Evolutionary conservation across 148 eudicot species (phyloP), one percentile per base, ranked within the genome.

Genomic region (Beta vulgaris): DNA sequence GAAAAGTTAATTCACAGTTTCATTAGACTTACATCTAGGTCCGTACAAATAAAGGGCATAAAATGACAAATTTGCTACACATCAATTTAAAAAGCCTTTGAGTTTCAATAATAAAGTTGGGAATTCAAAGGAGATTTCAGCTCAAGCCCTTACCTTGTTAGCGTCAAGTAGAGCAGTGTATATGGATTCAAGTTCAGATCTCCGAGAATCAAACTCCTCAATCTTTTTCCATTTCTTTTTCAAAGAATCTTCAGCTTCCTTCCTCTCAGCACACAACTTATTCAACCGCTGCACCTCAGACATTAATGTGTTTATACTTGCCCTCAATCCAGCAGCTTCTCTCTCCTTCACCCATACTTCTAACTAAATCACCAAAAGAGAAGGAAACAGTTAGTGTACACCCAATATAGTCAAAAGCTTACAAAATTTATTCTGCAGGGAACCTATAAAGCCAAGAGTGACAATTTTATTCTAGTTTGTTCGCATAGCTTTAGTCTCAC

Each of bases 281-380:
- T 88, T 89, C 73, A 95, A 76, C 40, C 97, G 88, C 76, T 90
- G 91, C 55, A 95, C 91, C 89, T 95, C 97, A 78, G 92, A 95
- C 69, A 83, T 81, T 74, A 95, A 85, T 51, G 94, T 95, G 76
- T 69, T 95, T 82, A 92, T 82, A 80, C 97, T 89, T 77, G 99
- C 96, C 78, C 89, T 90, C 79, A 92, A 77, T 72, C 99, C 99
- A 86, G 97, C 88, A 78, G 88, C 96, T 81, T 92, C 99, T 73
- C 99, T 95, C 74, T 95, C 99, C 85, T 92, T 95, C 53, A 88
- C 84, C 99, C 97, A 92, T 68, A 95, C 96, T 72, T 95, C 99
- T 81, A 95, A 75, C 99, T 95, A 81, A 78, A 84, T 54, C 70
- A 72, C 29, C 73, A 74, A 77, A 58, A 77, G 64, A 69, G 31